These are phyloP conservation scores for Trichosporon sp. DNA, from an alignment of 1,284 basidiomycete species.

Conservation along the genomic window DNA sequence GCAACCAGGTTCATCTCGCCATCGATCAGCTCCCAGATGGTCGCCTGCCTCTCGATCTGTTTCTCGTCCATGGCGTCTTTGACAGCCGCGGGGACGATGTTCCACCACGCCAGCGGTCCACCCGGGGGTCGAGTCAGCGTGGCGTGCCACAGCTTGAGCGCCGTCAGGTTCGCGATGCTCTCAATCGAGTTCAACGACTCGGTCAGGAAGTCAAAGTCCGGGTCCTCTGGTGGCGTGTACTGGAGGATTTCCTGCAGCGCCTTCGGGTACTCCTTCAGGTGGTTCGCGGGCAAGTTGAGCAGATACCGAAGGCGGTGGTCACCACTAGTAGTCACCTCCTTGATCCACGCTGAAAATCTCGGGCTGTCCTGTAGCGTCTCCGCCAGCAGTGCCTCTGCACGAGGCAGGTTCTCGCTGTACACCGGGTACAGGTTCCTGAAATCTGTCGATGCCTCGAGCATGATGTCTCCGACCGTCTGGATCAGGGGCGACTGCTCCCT, in stretches of 20 bases:
- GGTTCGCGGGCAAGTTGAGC: constrained; percentile 77
- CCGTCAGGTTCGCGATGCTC: constrained; percentile 68
- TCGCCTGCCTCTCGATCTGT: constrained; percentile 78
- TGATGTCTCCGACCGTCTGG: constrained; percentile 81
- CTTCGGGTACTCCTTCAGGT: constrained; percentile 84
- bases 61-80: constrained; percentile 63
- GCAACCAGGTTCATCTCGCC: constrained; percentile 93
- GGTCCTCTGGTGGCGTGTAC: constrained; percentile 69
- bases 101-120: constrained; percentile 78
- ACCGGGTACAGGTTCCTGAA: constrained; percentile 80
- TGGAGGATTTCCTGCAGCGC: constrained; percentile 79
- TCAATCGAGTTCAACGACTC: constrained; percentile 73
- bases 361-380: constrained; percentile 78
- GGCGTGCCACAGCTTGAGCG: constrained; percentile 77
- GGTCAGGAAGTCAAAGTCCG: constrained; percentile 70
- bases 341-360: constrained; percentile 79
- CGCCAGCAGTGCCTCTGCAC: constrained; percentile 78
- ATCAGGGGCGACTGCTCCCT: constrained; percentile 81
- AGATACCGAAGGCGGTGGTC: constrained; percentile 78
- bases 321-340: constrained; percentile 63
- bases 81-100: constrained; percentile 69
- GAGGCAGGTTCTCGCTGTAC: constrained; percentile 78
- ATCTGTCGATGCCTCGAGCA: constrained; percentile 79
- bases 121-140: constrained; percentile 72
- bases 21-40: constrained; percentile 92